phyloP scores from a whole-genome alignment of 805 yeast species.

The Yamadazyma ubonensis region DNA sequence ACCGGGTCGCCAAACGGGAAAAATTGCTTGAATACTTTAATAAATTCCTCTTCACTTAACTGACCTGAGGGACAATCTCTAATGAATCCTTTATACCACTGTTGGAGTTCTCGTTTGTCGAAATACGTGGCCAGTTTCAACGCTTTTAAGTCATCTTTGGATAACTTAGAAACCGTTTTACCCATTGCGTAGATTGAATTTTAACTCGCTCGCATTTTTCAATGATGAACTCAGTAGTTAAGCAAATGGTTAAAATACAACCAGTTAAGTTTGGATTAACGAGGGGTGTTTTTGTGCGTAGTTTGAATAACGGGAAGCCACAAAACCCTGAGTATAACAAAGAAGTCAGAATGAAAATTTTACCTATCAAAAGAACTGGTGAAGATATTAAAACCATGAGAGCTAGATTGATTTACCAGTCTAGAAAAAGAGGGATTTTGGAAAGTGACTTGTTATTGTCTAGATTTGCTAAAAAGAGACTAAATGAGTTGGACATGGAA shows the following conservation, averaged over 20 bases:
- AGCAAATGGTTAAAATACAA: no score
- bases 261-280: not conserved
- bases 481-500: conserved; percentile 54
- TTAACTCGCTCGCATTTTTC: conserved; percentile 1
- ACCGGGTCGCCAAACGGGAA: conserved; percentile 98
- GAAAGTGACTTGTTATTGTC: conserved; percentile 88
- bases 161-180: conserved; percentile 86
- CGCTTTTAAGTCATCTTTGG: conserved; percentile 83
- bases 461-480: conserved; percentile 76
- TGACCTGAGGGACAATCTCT: conserved; percentile 94
- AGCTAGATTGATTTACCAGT: conserved; percentile 88
- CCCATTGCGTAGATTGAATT: no score
- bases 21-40: conserved; percentile 90
- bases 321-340: conserved; percentile 36
- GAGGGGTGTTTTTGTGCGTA: conserved; percentile 9
- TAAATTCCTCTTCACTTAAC: conserved; percentile 80
- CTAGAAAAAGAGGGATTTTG: conserved; percentile 91
- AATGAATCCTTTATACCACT: conserved; percentile 95
- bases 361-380: conserved; percentile 74
- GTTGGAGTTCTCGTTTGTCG: conserved; percentile 91
- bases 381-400: conserved; percentile 73
- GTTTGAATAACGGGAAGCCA: conserved; percentile 42
- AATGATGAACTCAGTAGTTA: no score
- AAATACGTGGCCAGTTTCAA: conserved; percentile 85
- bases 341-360: conserved; percentile 50